Evolutionary conservation across 1,284 basidiomycete genomes (phyloP).

Genomic region (Somion occarium): DNA sequence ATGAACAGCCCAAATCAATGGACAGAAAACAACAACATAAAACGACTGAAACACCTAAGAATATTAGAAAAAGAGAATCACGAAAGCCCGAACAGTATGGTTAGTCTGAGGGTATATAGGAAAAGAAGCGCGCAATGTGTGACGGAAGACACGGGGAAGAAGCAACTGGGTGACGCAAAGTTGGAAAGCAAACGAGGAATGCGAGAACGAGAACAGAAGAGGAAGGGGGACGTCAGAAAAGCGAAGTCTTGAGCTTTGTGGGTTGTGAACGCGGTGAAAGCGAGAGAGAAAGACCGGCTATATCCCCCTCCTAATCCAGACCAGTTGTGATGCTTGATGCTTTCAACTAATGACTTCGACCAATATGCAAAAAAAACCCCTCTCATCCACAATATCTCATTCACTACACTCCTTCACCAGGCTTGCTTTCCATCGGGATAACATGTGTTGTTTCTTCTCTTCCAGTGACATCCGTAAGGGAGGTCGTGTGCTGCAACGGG

Average conservation of each 20-base stretch:
- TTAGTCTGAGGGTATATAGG: background rate
- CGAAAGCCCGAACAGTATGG: too few species aligned
- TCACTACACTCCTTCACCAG: constrained; percentile 1
- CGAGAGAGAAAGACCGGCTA: background rate
- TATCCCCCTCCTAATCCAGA: background rate
- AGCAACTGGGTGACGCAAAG: too few species aligned
- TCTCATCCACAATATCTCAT: too few species aligned
- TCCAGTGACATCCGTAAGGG: too few species aligned
- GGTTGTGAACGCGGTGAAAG: background rate
- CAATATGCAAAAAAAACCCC: too few species aligned
- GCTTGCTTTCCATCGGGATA: background rate
- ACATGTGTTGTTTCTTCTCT: background rate
- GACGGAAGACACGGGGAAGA: background rate
- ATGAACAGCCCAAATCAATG: too few species aligned
- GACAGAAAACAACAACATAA: too few species aligned
- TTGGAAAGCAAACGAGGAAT: background rate
- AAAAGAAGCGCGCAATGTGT: too few species aligned
- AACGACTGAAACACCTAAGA: too few species aligned
- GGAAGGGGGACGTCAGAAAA: background rate
- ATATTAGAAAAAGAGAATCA: too few species aligned
- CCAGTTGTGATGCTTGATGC: background rate
- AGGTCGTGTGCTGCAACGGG: too few species aligned
- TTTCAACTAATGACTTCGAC: background rate
- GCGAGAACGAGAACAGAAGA: background rate
- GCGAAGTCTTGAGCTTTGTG: background rate